Percentiles rank a stretch among this genome's conserved stretches.
Evolutionary conservation across 1,139 yeast species (phyloP).

Genomic region (Geotrichum aggregatum): DNA sequence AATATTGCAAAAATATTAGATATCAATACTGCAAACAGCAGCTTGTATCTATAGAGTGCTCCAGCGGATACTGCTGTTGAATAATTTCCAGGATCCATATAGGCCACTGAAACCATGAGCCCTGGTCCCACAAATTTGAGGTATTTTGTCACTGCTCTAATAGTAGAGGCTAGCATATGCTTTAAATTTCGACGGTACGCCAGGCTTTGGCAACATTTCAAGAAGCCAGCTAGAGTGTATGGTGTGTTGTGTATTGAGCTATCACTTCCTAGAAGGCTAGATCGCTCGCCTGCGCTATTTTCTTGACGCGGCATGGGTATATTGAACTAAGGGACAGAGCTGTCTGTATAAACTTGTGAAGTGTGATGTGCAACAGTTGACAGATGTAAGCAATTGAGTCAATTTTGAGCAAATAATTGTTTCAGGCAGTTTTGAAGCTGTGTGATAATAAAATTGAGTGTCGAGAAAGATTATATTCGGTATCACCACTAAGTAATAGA

Average conservation of each 20-base stretch:
- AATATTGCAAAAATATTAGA: conserved; percentile 72
- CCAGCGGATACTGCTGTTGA: conserved; percentile 79
- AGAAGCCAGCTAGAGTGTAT: not conserved
- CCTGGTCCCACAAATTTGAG: conserved; percentile 69
- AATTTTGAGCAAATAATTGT: too few species aligned
- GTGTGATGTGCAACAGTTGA: too few species aligned
- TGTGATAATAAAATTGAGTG: too few species aligned
- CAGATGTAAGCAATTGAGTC: too few species aligned
- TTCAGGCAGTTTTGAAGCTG: too few species aligned
- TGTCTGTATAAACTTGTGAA: too few species aligned
- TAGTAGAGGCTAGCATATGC: not conserved
- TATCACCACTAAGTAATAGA: too few species aligned
- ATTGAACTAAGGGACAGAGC: too few species aligned
- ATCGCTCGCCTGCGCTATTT: too few species aligned
- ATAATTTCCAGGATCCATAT: conserved; percentile 84
- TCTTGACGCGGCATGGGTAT: too few species aligned
- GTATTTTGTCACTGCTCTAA: conserved; percentile 44
- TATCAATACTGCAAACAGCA: conserved; percentile 60
- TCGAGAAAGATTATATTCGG: too few species aligned
- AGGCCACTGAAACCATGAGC: conserved; percentile 69
- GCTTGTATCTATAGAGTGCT: conserved; percentile 58
- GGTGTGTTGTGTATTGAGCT: not conserved
- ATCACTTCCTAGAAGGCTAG: not conserved
- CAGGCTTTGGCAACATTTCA: not conserved
- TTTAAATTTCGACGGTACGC: not conserved